Base-by-base conservation (phyloP, 495 filamentous ascomycete species). In the Neurospora sp. region DNA sequence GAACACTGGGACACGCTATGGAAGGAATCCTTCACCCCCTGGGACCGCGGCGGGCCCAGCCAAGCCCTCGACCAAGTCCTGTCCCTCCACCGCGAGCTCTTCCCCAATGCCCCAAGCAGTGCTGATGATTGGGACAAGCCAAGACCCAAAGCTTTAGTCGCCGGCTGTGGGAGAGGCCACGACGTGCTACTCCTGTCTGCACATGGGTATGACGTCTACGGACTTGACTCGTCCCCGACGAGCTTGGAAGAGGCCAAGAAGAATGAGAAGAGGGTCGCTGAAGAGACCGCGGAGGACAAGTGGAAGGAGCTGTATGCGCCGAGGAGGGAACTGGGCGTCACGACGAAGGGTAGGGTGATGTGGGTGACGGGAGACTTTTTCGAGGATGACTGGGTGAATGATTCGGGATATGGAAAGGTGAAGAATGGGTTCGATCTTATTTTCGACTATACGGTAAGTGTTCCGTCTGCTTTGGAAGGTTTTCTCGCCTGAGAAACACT, bases 381-480 rank as follows among this genome's bases (percentile, higher is more conserved):
- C 74, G 82, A 83, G 70, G 84, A 90, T 75, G 87, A 84, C 14
- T 94, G 87, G 54, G 54, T 66, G 14, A 35, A 66, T 7, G 54
- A 66, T 6, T 66, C 54, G 54, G 54, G 54, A 66, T 66, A 66
- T 35, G 54, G 54, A 66, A 35, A 79, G 18, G 75, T 83, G 39
- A 81, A 85, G 23, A 78, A 82, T 18, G 84, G 76, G 40, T 94
- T 94, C 82, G 92, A 96, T 83, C 77, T 96, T 37, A 89, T 95
- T 46, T 96, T 93, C 83, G 93, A 96, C 80, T 94, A 94, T 78
- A 94, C 92, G 38, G 92, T 93, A 84, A 76, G 89, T 72, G 23
- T 70, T 48, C n/a, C 46, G 11, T 40, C 62, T 39, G 38, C 54
- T 8, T 27, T 48, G 46, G 27, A 39, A 23, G 42, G 23, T 5